Conservation (phyloP, 441 rosid species). For the Pelargonium myrrhifolium region DNA sequence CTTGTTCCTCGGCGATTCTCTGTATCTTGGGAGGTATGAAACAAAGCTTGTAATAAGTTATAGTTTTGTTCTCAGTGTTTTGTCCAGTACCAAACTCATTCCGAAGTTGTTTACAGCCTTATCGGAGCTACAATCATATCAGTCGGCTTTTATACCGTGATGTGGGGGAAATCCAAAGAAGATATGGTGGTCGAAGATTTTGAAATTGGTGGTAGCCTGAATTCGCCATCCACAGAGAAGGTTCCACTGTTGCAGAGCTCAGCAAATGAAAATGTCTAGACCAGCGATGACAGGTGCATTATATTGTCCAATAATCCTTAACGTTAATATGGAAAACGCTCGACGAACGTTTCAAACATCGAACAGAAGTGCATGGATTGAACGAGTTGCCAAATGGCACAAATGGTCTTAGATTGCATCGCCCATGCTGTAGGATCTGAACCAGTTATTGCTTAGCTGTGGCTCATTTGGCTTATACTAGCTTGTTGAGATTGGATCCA, state of each 20-base stretch:
- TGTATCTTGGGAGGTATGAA: slow-evolving; percentile 55
- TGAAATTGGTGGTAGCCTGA: slow-evolving; percentile 11
- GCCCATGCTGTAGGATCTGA: no score
- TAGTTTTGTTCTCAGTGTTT: neutral
- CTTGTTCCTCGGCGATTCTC: slow-evolving; percentile 45
- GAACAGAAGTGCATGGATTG: no score
- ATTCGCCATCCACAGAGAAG: slow-evolving; percentile 28
- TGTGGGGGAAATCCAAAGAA: slow-evolving; percentile 82
- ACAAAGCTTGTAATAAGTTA: no score
- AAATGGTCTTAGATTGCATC: no score
- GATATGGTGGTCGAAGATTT: slow-evolving; percentile 35
- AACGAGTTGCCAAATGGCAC: no score
- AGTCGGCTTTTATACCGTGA: slow-evolving; percentile 61
- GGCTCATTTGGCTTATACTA: no score
- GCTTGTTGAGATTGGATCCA: no score
- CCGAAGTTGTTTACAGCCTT: slow-evolving; percentile 29
- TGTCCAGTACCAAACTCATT: neutral
- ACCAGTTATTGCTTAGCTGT: no score
- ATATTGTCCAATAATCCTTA: neutral
- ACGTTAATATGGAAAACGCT: neutral
- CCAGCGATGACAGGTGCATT: neutral
- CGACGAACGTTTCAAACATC: no score
- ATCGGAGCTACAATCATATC: slow-evolving; percentile 66
- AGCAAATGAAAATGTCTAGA: slow-evolving; percentile 23
- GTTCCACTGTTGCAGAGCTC: slow-evolving; percentile 50